Percentiles rank a stretch among this genome's conserved stretches.
Evolutionary conservation across 2,329 filamentous ascomycete species (phyloP).

Genomic region (Dactylellina haptotyla): DNA sequence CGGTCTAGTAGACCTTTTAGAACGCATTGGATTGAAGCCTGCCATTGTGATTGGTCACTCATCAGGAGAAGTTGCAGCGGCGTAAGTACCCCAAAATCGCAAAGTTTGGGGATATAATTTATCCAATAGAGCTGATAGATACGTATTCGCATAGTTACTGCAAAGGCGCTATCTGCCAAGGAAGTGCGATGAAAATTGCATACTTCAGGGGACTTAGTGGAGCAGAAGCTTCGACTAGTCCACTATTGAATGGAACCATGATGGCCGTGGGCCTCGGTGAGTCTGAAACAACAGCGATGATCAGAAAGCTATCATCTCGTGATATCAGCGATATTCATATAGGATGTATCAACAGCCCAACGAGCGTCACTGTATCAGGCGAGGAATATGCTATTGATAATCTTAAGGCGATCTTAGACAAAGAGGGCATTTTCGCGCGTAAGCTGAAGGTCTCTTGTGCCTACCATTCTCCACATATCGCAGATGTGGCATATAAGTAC

Average conservation of each 20-base stretch:
- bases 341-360: not conserved
- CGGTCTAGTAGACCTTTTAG: constrained; percentile 64
- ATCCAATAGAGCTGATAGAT: not conserved
- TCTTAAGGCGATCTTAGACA: not conserved
- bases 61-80: constrained; percentile 64
- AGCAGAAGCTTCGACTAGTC: not conserved
- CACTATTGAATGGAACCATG: not conserved
- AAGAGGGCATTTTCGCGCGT: not conserved
- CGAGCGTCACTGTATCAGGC: not conserved
- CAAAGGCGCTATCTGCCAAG: not conserved
- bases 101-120: too few relatives aligned
- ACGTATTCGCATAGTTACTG: not conserved
- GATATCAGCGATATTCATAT: not conserved
- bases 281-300: not conserved
- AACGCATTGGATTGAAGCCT: constrained; percentile 59
- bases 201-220: not conserved
- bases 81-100: constrained; percentile 59
- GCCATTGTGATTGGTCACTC: constrained; percentile 63
- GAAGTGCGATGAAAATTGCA: not conserved
- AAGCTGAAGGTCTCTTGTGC: not conserved
- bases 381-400: not conserved
- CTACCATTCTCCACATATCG: not conserved
- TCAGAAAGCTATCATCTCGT: not conserved
- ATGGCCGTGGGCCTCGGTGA: not conserved
- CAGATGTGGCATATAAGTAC: not conserved